Base-by-base conservation (phyloP, 2,329 filamentous ascomycete species). In the Neonectria coccinea region DNA sequence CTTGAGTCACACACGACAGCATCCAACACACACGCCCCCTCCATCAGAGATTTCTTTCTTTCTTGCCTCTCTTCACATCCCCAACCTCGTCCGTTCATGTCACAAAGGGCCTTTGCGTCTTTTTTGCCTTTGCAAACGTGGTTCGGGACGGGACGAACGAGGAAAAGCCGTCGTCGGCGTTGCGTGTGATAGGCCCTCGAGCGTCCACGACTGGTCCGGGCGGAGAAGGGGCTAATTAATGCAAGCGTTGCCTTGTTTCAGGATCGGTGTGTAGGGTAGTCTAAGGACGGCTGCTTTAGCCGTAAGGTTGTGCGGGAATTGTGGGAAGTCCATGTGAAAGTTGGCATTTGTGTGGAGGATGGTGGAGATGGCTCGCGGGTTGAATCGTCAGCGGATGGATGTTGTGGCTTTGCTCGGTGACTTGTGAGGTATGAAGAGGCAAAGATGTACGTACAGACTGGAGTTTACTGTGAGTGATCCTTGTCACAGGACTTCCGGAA, bases 221-320 rank as follows among this genome's bases (percentile, higher is more conserved):
- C 27, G 18, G 55, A 58, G 44, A 45, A 29, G 47, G 22, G 48
- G 20, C 20, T 20, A 20, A 45, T 67, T 72, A 72, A 72, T 71
- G 71, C 69, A 72, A 72, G 55, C 62, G 63, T 39, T 66, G 52
- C 59, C 54, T 64, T 70, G 69, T 71, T 73, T 72, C 69, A 72
- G 56, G 47, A 57, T 65, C 60, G 60, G 60, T 65, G 60, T 45
- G 60, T 45, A 54, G 50, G 59, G 48, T 53, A 54, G 53, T 18
- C 20, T 11, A 42, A 33, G 25, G 3, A n/a, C 31, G 59, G 56
- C 58, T 56, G 53, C 33, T 57, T 47, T 51, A 51, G 48, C 18
- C 1, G 11, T n/a, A 33, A 33, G 31, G 31, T 29, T 53, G 57
- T 62, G 67, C 59, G 64, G 69, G 47, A 69, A 60, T 67, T 61